Evolutionary conservation across 768 basidiomycete species (phyloP).

Genomic region (Cystofilobasidium bisporidii): DNA sequence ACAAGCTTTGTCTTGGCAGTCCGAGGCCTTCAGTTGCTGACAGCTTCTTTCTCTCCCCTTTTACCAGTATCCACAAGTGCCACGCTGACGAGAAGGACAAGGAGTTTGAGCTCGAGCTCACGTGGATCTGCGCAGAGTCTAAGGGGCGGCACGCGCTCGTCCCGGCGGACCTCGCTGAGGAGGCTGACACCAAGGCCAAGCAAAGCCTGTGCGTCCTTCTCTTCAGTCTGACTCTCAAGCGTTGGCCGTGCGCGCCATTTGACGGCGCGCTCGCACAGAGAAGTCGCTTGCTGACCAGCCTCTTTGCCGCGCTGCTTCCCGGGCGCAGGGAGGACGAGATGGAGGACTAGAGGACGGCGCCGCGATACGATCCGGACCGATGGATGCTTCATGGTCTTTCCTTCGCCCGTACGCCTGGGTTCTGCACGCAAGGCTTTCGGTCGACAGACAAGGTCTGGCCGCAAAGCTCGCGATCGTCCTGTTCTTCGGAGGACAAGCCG

Average conservation of each 20-base stretch:
- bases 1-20: background rate
- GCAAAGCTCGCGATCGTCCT: no score
- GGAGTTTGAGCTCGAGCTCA: constrained; percentile 94
- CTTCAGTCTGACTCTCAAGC: no score
- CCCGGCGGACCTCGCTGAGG: constrained; percentile 69
- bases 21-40: background rate
- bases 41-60: background rate
- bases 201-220: constrained; percentile 55
- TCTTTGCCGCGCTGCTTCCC: background rate
- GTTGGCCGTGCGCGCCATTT: no score
- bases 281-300: background rate
- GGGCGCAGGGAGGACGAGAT: constrained; percentile 23
- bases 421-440: no score
- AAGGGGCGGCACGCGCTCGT: constrained; percentile 69
- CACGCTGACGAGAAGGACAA: constrained; percentile 98
- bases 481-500: no score
- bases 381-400: no score
- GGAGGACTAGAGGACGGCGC: constrained; percentile 21
- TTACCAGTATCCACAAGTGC: constrained; percentile 77
- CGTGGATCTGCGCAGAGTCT: constrained; percentile 86
- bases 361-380: no score
- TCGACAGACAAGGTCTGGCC: no score
- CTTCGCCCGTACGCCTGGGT: no score
- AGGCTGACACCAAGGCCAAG: constrained; percentile 81
- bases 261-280: no score